Evolutionary conservation across 192 early-diverging fungal genomes (phyloP), one percentile per base, ranked within the genome.

Genomic region (Podila clonocystis): DNA sequence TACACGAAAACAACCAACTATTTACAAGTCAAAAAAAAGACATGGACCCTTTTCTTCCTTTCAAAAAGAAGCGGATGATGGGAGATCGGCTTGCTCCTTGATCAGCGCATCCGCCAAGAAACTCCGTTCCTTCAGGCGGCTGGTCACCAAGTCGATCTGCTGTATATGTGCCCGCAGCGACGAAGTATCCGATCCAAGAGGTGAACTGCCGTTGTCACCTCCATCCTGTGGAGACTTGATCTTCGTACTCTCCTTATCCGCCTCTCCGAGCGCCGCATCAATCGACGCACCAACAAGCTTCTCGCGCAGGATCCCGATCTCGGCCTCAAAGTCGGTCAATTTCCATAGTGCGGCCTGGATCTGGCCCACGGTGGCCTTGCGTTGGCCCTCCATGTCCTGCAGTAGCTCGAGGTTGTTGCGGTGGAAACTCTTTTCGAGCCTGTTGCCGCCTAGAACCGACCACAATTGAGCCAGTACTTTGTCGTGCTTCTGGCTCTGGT

Each of bases 301-400:
- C 20, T 85, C 72, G 22, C 88, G 60, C 36, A 89, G 62, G 36
- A 86, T 75, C 34, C 86, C 85, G 30, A 89, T 72, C 72, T 89
- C 88, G 45, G 85, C 74, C 64, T 89, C 86, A 64, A 87, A 86
- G 1, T 84, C 75, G 3, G 85, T 84, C 74, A 89, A 64, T 49
- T 84, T 69, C 66, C 75, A 85, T 19, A 87, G 57, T 49, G 83
- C 82, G 5, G 80, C 36, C 31, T 85, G 69, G 13, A 89, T 50
- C 63, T 82, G 74, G 15, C 67, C 57, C 12, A 86, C 79, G 0
- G 86, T 84, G 5, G 64, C 66, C 12, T 77, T 77, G 29, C 88
- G 82, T 45, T 89, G 82, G 3, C 20, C 20, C 34, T 85, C 86
- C 59, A 86, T 74, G 22, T 73, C 48, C 19, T 62, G 41, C 11